Conservation (phyloP, 164 flowering plant species). For the grape (Vitis vinifera) region ASM3070453v1 NC_081806.1:4849001-4849500, state of each 20-base stretch:
- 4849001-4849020: constrained; percentile 48
- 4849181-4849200: constrained; percentile 34
- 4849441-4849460: too few species aligned
- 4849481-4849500: too few species aligned
- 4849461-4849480: too few species aligned
- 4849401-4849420: too few species aligned
- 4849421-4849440: too few species aligned
- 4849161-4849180: constrained; percentile 33
- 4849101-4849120: constrained; percentile 51
- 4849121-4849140: constrained; percentile 47
- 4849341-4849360: constrained; percentile 44
- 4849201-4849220: constrained; percentile 51
- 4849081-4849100: constrained; percentile 34
- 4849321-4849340: constrained; percentile 60
- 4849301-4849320: constrained; percentile 16
- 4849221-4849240: constrained; percentile 37
- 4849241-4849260: constrained; percentile 41
- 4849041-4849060: constrained; percentile 35
- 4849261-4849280: constrained; percentile 48
- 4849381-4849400: too few species aligned
- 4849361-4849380: too few species aligned
- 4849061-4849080: constrained; percentile 51
- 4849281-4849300: constrained; percentile 44
- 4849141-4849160: constrained; percentile 46
- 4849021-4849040: constrained; percentile 49